Evolutionary conservation across 306 rosid genomes (phyloP), one percentile per base, ranked within the genome.

Genomic region (Coriaria nepalensis): DNA sequence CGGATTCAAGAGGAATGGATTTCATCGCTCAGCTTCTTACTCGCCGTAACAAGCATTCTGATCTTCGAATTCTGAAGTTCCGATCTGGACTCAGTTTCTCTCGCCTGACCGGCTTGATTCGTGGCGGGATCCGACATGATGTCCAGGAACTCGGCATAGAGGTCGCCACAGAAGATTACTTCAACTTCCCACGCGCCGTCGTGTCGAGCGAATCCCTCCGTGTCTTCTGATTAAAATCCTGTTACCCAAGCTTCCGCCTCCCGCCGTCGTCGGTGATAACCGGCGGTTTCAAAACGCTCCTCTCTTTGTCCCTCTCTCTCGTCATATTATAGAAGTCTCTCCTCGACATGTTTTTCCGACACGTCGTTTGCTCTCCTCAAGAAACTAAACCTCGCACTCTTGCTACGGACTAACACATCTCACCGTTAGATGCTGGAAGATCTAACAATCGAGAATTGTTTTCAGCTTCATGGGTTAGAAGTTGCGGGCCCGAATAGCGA

Each of bases 111-210:
- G 45, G 50, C 11, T 43, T 83, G 51, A 69, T 83, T 36, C 94
- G 96, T 6, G 52, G 51, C 10, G 94, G 94, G 12, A 63, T 75
- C 42, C 62, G 80, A 11, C 78, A 67, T 33, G 71, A 78, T 8
- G 92, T 87, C 32, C 76, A 66, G 40, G 67, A 73, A 4, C 82
- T 87, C 12, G 77, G 82, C 33, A 65, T 87, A n/a, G 82, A 71
- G 34, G 78, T 74, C 0, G 35, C 66, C 11, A 65, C 82, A 0
- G 68, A 73, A 7, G 93, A 80, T 47, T 71, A 73, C 59, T 77
- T 82, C 60, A 87, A 80, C 46, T 75, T 87, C 43, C 96, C 96
- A 0, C 72, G 94, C 9, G 70, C 80, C 36, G 63, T 87, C 4
- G 55, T 82, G 13, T 55, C 67, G 4, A 75, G 82, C 29, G 73